Evolutionary conservation across 345 rosid species (phyloP), one percentile per base, ranked within the genome.

Genomic region (Pseudoturritis turrita): DNA sequence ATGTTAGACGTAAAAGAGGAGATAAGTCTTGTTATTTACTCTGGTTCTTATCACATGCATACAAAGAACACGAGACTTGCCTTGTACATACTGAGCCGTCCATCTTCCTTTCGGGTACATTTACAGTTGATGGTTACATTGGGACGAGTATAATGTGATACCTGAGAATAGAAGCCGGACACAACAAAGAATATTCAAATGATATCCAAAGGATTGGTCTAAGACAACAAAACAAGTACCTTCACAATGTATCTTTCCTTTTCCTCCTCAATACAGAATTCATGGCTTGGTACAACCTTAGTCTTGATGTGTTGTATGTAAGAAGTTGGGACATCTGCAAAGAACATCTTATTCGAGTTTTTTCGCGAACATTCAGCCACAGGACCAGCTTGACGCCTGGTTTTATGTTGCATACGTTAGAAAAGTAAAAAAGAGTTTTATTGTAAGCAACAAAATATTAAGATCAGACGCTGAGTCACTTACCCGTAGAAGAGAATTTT

Each of bases 241-340:
- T 75, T 82, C 8, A 88, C 82, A 68, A 45, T 71, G 80, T 84
- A 89, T 57, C 60, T 45, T 39, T 87, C 89, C 73, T 86, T 86
- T 72, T 79, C 64, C 41, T 58, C 52, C 40, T 76, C 74, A 50
- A 78, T 49, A 69, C 62, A 65, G 65, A 83, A 43, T 23, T 73
- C 85, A 45, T 88, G 55, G 47, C 52, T 76, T 10, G 81, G 82
- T 64, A 73, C 77, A 43, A 79, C 84, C 58, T 43, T 69, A 65
- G 70, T 51, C 17, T 58, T 40, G 49, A 85, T 60, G 29, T 76
- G 74, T 22, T 81, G 81, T 59, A 75, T 22, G 41, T 74, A 81
- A 19, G 82, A 77, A 65, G 80, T 31, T 61, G 89, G 85, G 50
- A 86, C 23, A 74, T 73, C 56, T 7, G 87, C 31, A 75, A 59